Percentiles rank a stretch among this genome's conserved stretches.
Conservation (phyloP, 2,329 filamentous ascomycete species). For the Pseudohalonectria lignicola region DNA sequence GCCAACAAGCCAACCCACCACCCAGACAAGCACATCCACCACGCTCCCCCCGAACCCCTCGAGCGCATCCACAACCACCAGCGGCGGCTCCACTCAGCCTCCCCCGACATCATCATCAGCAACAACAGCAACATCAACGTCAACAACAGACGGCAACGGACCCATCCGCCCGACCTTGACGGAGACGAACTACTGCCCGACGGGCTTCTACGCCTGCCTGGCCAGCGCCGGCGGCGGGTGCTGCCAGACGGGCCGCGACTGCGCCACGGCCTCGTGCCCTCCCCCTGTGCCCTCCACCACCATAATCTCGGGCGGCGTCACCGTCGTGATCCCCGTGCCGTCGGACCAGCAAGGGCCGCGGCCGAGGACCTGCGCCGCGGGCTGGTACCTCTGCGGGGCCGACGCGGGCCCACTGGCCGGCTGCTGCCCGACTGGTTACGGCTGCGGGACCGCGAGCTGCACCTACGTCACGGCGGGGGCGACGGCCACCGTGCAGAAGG, state of each 20-base stretch:
- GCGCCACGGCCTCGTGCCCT: conserved; percentile 70
- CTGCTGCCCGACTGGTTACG: conserved; percentile 73
- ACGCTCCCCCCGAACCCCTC: conserved; percentile 18
- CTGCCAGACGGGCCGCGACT: conserved; percentile 80
- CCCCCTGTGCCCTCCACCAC: conserved; percentile 48
- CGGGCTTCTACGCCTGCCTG: conserved; percentile 83
- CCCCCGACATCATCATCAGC: too few relatives aligned
- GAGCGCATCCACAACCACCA: conserved; percentile 24
- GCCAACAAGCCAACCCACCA: conserved; percentile 9
- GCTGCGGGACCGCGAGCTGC: conserved; percentile 64
- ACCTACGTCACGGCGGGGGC: conserved; percentile 40
- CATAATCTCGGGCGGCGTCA: conserved; percentile 47
- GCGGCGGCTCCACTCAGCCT: too few relatives aligned
- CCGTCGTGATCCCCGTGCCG: conserved; percentile 54
- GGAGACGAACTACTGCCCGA: conserved; percentile 54
- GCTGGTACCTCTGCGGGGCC: conserved; percentile 64
- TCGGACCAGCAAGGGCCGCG: conserved; percentile 25
- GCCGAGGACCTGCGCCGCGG: conserved; percentile 52
- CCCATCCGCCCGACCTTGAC: conserved; percentile 36
- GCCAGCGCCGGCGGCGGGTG: conserved; percentile 76
- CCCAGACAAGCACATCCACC: conserved; percentile 21
- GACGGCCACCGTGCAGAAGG: conserved; percentile 47
- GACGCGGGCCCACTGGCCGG: conserved; percentile 54
- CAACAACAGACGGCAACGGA: conserved; percentile 24
- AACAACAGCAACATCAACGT: conserved; percentile 17